Evolutionary conservation across 139 green algal species (phyloP).

Genomic region (Bryopsis sp.): DNA sequence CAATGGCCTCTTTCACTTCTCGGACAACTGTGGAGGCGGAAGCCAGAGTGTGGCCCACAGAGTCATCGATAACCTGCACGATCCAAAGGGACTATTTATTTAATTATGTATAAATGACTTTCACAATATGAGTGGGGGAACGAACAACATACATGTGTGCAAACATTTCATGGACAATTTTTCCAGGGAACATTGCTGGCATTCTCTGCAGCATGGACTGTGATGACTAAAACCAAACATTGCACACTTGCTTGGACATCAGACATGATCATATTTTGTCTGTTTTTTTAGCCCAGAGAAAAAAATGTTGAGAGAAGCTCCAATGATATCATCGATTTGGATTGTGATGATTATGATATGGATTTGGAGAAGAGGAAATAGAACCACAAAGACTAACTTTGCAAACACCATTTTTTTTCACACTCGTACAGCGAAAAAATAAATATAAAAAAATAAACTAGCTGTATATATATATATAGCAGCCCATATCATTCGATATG

Average conservation of each 20-base stretch:
- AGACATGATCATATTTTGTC: too few species aligned
- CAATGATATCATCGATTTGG: too few species aligned
- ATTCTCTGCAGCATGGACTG: background rate
- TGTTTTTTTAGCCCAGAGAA: too few species aligned
- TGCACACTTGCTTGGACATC: conserved; percentile 1
- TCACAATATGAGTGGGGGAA: too few species aligned
- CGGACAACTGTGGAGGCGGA: conserved; percentile 66
- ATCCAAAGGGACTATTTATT: background rate
- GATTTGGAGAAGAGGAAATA: too few species aligned
- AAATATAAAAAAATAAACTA: background rate
- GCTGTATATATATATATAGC: background rate
- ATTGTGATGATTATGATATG: too few species aligned
- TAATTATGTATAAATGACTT: conserved; percentile 7
- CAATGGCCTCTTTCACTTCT: conserved; percentile 48
- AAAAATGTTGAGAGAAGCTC: too few species aligned
- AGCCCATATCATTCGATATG: background rate
- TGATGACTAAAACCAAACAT: conserved; percentile 2
- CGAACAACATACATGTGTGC: too few species aligned
- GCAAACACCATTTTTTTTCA: background rate
- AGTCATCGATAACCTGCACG: conserved; percentile 88
- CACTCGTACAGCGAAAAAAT: background rate
- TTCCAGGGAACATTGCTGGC: background rate
- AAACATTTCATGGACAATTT: conserved; percentile 4
- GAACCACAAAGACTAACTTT: background rate
- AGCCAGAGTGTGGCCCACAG: conserved; percentile 62